These are phyloP conservation scores for Musa itinerans DNA, from an alignment of 176 grass and related monocot genomes.

Conservation along the genomic window DNA sequence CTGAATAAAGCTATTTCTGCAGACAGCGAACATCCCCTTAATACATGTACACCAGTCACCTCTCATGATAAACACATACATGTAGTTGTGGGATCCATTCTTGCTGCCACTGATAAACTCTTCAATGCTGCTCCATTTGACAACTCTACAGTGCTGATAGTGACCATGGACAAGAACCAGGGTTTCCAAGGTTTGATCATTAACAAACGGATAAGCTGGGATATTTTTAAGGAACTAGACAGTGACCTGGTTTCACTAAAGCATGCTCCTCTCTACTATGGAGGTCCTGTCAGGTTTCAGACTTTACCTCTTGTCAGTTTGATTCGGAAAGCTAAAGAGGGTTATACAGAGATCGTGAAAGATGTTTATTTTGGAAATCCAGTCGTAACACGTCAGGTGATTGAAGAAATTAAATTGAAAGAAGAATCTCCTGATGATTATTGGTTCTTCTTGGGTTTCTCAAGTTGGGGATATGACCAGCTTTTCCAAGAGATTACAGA, in stretches of 20 bases:
- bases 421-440: constrained; percentile 30
- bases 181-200: constrained; percentile 77
- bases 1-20: constrained; percentile 1
- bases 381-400: constrained; percentile 34
- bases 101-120: constrained; percentile 57
- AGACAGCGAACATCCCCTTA: constrained; percentile 4
- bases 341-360: constrained; percentile 45
- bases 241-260: constrained; percentile 48
- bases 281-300: constrained; percentile 62
- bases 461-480: constrained; percentile 58
- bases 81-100: constrained; percentile 40
- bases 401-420: constrained; percentile 38
- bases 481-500: constrained; percentile 62
- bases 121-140: constrained; percentile 45
- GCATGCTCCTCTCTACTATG: constrained; percentile 55
- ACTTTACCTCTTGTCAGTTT: constrained; percentile 70
- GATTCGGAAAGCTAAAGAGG: constrained; percentile 37
- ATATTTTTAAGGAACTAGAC: constrained; percentile 57
- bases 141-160: constrained; percentile 56
- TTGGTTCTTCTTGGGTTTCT: constrained; percentile 88
- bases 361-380: constrained; percentile 66
- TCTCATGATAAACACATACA: constrained; percentile 7
- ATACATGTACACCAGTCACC: constrained; percentile 16
- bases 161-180: constrained; percentile 41
- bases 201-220: constrained; percentile 72